Evolutionary conservation across 2,329 filamentous ascomycete genomes (phyloP), one percentile per base, ranked within the genome.

Genomic region (Penicillium sp.): DNA sequence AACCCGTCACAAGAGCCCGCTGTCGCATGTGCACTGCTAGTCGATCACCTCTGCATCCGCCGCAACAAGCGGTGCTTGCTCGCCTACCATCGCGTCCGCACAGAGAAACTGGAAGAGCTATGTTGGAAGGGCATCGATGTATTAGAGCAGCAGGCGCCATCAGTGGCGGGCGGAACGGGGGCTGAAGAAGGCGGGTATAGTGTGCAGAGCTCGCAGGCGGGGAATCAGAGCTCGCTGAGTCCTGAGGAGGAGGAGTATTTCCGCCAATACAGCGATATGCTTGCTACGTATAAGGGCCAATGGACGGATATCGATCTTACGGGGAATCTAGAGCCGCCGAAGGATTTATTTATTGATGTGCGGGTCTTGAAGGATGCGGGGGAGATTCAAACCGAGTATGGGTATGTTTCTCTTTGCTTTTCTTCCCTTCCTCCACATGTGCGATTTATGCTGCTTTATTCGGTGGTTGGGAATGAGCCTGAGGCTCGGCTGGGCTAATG

Each of bases 311-410:
- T 99, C 68, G 95, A 99, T 78, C 82, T 99, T 58, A 97, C 95
- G 3, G 95, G 95, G 35, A 95, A 91, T 72, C 82, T 99, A 73
- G 93, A 97, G 73, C 95, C 95, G 26, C 95, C 95, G n/a, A 88
- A 88, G 70, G 95, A 99, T 78, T 81, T 99, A 57, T 99, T 98
- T 76, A 96, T 99, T 71, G 95, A 99, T 76, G 95, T 99, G 41
- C 85, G 95, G 51, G 95, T 99, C 53, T 80, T 99, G 66, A 97
- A 95, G 76, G 95, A 99, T 81, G 95, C 94, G 1, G 95, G 96
- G 5, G 95, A 99, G 82, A 97, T 99, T 67, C 94, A 99, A 81
- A 99, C 95, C 0, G 96, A 99, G 83, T 99, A 99, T 75, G 95
- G 95, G 91, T 96, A 84, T 78, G 89, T 82, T 47, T 30, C 35